Percentiles rank a stretch among this genome's conserved stretches.
Conservation (phyloP, 2,329 filamentous ascomycete species). For the Xylaria sp. region DNA sequence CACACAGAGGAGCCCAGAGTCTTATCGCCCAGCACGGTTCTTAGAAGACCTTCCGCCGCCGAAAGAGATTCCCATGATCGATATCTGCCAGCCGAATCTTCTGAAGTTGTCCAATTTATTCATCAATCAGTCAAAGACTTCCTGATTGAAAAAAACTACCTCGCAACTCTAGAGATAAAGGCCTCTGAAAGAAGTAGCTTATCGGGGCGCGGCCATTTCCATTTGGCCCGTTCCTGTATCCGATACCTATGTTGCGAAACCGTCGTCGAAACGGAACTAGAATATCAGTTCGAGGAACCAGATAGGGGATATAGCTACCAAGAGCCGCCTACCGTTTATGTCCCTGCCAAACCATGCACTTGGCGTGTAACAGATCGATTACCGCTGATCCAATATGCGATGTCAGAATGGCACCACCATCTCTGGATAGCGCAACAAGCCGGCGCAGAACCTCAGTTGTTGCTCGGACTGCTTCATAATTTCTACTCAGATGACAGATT, state of each 20-base stretch:
- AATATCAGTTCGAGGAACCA: background rate
- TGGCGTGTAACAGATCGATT: background rate
- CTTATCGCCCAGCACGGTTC: background rate
- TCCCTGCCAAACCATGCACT: background rate
- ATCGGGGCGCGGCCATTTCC: background rate
- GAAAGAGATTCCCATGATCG: background rate
- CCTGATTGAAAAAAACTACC: background rate
- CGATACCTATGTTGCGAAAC: background rate
- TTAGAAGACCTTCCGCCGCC: background rate
- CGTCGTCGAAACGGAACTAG: background rate
- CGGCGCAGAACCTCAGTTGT: background rate
- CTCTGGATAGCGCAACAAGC: background rate
- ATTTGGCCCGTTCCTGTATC: background rate
- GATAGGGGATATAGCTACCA: too few species aligned
- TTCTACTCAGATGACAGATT: background rate
- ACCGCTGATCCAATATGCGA: background rate
- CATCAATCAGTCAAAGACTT: constrained; percentile 5
- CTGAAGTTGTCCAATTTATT: background rate
- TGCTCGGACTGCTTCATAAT: background rate
- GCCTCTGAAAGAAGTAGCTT: background rate
- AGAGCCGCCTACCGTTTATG: too few species aligned
- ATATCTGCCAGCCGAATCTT: background rate
- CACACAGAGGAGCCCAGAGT: too few species aligned
- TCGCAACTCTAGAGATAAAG: background rate
- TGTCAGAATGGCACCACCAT: background rate